Evolutionary conservation across 257 asterid genomes (phyloP).

Genomic region (Prunella vulgaris): DNA sequence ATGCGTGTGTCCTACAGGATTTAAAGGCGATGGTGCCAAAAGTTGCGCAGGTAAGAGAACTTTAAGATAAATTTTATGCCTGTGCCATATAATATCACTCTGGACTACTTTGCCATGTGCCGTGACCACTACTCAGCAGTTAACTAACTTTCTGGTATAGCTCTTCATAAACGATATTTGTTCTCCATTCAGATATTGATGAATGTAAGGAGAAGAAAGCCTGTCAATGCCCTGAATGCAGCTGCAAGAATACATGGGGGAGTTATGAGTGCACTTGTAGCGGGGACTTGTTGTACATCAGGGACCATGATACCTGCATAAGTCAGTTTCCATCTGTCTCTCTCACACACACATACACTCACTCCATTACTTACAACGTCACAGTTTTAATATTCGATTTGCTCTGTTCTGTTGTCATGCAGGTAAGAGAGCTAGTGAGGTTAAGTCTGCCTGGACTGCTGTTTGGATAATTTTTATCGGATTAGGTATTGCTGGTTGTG

Average conservation of each 20-base stretch:
- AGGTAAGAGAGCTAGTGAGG: conserved; percentile 65
- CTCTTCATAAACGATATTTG: not conserved
- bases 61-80: not conserved
- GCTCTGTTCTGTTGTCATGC: conserved; percentile 23
- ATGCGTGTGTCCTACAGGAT: conserved; percentile 79
- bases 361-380: not conserved
- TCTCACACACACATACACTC: not conserved
- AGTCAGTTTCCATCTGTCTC: conserved; percentile 36
- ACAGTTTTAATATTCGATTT: not conserved
- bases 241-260: conserved; percentile 86
- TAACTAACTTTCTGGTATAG: not conserved
- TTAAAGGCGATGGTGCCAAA: conserved; percentile 73
- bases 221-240: conserved; percentile 87
- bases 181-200: conserved; percentile 47
- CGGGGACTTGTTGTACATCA: conserved; percentile 66
- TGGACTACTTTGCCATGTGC: not conserved
- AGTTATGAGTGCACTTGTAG: conserved; percentile 76
- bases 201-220: conserved; percentile 82
- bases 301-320: conserved; percentile 92
- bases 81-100: not conserved
- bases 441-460: conserved; percentile 71
- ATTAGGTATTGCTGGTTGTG: conserved; percentile 56
- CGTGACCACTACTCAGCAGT: not conserved
- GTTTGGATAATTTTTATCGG: conserved; percentile 70
- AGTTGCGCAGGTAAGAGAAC: conserved; percentile 66